These are phyloP conservation scores for Lipomyces kockii DNA, from an alignment of 805 yeast species.

Conservation along the genomic window DNA sequence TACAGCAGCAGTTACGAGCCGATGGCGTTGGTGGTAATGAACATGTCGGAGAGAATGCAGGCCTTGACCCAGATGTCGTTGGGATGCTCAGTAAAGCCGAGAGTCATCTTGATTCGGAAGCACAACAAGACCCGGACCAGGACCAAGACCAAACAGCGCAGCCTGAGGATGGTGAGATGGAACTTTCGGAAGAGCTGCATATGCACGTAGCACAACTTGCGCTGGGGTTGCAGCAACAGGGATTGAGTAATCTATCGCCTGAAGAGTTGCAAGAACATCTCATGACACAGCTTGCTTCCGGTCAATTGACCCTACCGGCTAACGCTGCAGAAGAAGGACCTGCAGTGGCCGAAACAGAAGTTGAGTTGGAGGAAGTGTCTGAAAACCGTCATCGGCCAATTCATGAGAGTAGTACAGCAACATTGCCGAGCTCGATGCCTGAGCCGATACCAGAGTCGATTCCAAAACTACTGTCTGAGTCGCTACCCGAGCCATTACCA, in stretches of 20 bases:
- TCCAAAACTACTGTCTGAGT: not conserved
- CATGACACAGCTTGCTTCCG: constrained; percentile 19
- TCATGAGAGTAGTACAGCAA: not conserved
- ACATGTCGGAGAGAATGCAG: not conserved
- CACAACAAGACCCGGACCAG: constrained; percentile 10
- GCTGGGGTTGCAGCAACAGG: constrained; percentile 18
- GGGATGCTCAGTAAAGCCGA: not conserved
- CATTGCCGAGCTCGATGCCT: not conserved
- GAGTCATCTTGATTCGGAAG: not conserved
- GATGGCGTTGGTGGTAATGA: not conserved
- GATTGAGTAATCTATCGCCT: constrained; percentile 10
- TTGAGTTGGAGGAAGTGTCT: not conserved
- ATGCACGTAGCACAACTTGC: constrained; percentile 18
- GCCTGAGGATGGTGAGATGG: constrained; percentile 6
- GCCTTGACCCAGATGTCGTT: not conserved
- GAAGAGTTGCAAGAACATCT: constrained; percentile 24
- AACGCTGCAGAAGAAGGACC: constrained; percentile 1
- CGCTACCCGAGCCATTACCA: not conserved
- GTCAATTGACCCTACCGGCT: constrained; percentile 6
- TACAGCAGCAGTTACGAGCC: not conserved
- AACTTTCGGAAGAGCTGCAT: constrained; percentile 16
- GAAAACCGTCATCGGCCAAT: not conserved
- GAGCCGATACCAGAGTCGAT: not conserved
- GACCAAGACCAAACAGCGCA: constrained; percentile 7
- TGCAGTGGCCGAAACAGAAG: not conserved